Base-by-base conservation (phyloP, 352 stramenopile genomes). In the Stephanocyclus meneghinianus region DNA sequence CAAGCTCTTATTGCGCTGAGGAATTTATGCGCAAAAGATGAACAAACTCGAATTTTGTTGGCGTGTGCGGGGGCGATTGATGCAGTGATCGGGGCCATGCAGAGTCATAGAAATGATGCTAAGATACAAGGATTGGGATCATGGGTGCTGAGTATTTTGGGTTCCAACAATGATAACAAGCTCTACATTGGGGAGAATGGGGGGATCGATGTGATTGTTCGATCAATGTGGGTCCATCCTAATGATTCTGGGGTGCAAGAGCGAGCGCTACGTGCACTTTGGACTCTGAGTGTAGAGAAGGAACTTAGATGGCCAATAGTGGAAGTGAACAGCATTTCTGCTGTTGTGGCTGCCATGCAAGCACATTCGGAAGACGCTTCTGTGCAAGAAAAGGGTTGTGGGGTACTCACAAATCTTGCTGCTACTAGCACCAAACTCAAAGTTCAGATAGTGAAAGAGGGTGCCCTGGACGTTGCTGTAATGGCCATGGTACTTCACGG, bases 31-130 rank as follows among this genome's bases (percentile, higher is more conserved):
- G 45, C 56, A 35, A 96, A 86, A 56, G 78, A 74, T 40, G 94
- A 97, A 59, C 93, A 90, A 21, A 97, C 96, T 74, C 92, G 94
- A 16, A 83, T 92, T 18, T 83, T 94, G 9, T 91, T 97, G 47
- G 59, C 93, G 0, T 89, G 91, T 1, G 83, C 89, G 16, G 93
- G 91, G 2, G 92, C 87, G 6, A 86, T 97, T 55, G 93, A 97
- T 48, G 81, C 92, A 4, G 84, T 96, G 6, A 85, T 97, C 15
- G 86, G 90, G 37, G 86, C 90, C 1, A 97, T 97, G 93, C 90
- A 97, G 79, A 69, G 80, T 16, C 95, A 96, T 82, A 91, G 92
- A 37, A 86, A 93, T 9, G 85, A 92, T 18, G n/a, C 71, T 3
- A 70, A 50, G 8, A 82, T 97, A 9, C 95, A 97, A 81, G 92